phyloP scores from a whole-genome alignment of 768 basidiomycete species.

The Pleurotus ostreatus region DNA sequence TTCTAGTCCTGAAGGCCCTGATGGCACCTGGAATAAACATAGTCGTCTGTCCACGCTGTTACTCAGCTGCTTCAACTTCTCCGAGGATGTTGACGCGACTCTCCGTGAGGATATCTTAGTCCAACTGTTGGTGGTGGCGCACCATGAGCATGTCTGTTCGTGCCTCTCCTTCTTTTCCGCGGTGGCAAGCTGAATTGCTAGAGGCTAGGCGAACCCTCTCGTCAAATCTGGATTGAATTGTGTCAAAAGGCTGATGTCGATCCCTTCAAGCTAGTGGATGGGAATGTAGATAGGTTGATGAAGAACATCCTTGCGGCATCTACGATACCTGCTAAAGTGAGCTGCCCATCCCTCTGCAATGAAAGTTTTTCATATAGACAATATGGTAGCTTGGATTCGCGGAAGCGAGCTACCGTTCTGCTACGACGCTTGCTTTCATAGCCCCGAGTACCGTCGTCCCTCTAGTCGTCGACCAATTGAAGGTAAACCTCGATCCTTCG shows the following conservation, averaged over 20 bases:
- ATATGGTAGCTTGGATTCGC: constrained; percentile 39
- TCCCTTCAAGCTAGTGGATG: constrained; percentile 56
- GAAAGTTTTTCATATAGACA: too few relatives aligned
- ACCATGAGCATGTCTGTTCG: constrained; percentile 67
- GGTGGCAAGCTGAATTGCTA: not conserved
- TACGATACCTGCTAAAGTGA: constrained; percentile 43
- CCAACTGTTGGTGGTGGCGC: constrained; percentile 62
- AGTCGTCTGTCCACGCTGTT: constrained; percentile 50
- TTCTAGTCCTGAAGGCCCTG: constrained; percentile 26
- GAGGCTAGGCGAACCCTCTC: constrained; percentile 39
- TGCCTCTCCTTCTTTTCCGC: constrained; percentile 10
- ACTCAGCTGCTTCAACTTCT: constrained; percentile 44
- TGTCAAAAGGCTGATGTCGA: constrained; percentile 68
- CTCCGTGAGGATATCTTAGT: constrained; percentile 44
- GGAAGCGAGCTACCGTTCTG: constrained; percentile 70
- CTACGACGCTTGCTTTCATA: constrained; percentile 78
- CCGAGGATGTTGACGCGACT: constrained; percentile 33
- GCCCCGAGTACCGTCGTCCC: constrained; percentile 67
- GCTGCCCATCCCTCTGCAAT: constrained; percentile 1
- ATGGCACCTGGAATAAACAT: constrained; percentile 42
- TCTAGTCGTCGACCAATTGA: constrained; percentile 63
- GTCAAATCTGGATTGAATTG: constrained; percentile 78
- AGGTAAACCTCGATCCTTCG: constrained; percentile 56
- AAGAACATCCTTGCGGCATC: constrained; percentile 45
- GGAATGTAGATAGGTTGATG: constrained; percentile 46